Evolutionary conservation across 768 basidiomycete genomes (phyloP).

Genomic region (Auricularia cornea): DNA sequence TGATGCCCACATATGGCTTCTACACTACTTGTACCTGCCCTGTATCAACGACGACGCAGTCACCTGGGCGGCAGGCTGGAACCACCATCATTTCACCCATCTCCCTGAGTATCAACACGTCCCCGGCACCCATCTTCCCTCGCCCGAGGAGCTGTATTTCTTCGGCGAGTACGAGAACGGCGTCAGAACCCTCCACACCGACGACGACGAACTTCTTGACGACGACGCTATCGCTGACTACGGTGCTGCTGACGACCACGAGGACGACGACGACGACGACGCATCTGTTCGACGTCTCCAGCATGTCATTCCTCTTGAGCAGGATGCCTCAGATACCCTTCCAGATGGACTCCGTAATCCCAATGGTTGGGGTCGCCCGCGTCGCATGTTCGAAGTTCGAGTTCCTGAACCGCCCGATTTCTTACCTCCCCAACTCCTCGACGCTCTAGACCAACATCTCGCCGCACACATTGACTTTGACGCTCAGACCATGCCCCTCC

Average conservation of each 20-base stretch:
- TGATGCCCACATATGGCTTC: slow-evolving; percentile 31
- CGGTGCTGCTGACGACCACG: slow-evolving; percentile 19
- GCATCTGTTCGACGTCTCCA: slow-evolving; percentile 11
- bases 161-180: slow-evolving; percentile 28
- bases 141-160: slow-evolving; percentile 14
- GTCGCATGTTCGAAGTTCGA: too few relatives aligned
- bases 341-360: neutral
- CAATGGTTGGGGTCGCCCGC: too few relatives aligned
- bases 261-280: slow-evolving; percentile 11
- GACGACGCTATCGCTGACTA: slow-evolving; percentile 6
- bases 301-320: slow-evolving; percentile 4
- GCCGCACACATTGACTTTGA: too few relatives aligned
- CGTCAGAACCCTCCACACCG: slow-evolving; percentile 15
- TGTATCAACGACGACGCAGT: slow-evolving; percentile 23
- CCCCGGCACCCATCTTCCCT: slow-evolving; percentile 11
- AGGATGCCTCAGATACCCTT: slow-evolving; percentile 7
- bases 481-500: too few relatives aligned
- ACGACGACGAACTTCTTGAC: neutral
- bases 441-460: too few relatives aligned
- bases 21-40: slow-evolving; percentile 30
- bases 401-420: too few relatives aligned
- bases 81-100: slow-evolving; percentile 21
- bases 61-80: slow-evolving; percentile 29
- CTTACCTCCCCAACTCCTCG: too few relatives aligned
- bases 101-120: slow-evolving; percentile 13